These are phyloP conservation scores for Fusarium subtropicale DNA, from an alignment of 2,329 filamentous ascomycete genomes.

Conservation along the genomic window DNA sequence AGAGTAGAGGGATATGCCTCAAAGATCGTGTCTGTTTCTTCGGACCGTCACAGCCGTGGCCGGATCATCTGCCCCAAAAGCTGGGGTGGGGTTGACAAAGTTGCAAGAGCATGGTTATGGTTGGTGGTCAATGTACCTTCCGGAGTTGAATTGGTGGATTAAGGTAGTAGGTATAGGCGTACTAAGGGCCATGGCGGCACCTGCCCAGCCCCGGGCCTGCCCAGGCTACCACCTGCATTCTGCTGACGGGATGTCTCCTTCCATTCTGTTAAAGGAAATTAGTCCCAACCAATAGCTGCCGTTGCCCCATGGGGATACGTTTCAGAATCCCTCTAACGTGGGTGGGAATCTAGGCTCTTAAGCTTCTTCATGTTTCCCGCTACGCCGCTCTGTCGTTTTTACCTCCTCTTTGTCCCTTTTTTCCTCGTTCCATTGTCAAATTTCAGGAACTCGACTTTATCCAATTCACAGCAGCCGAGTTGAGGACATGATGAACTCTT, in stretches of 20 bases:
- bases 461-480: constrained; percentile 1
- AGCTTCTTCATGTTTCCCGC: neutral
- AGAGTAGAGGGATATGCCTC: constrained; percentile 30
- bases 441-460: neutral
- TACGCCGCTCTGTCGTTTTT: constrained; percentile 14
- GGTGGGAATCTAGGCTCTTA: constrained; percentile 12
- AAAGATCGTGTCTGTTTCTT: constrained; percentile 40
- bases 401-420: constrained; percentile 14
- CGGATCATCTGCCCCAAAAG: constrained; percentile 44
- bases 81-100: constrained; percentile 38
- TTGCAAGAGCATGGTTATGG: constrained; percentile 26
- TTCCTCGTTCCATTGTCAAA: constrained; percentile 16
- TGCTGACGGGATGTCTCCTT: constrained; percentile 22
- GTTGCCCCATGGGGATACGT: constrained; percentile 30
- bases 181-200: constrained; percentile 13
- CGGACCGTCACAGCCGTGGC: constrained; percentile 67
- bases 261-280: constrained; percentile 16
- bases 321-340: constrained; percentile 18
- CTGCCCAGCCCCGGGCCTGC: constrained; percentile 29
- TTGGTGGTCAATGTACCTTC: constrained; percentile 32
- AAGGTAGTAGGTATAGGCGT: neutral
- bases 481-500: neutral
- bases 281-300: constrained; percentile 18
- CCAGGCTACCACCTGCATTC: constrained; percentile 26
- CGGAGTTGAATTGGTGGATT: constrained; percentile 36